These are phyloP conservation scores for Zostera marina DNA, from an alignment of 116 monocot genomes.

Conservation along the genomic window DNA sequence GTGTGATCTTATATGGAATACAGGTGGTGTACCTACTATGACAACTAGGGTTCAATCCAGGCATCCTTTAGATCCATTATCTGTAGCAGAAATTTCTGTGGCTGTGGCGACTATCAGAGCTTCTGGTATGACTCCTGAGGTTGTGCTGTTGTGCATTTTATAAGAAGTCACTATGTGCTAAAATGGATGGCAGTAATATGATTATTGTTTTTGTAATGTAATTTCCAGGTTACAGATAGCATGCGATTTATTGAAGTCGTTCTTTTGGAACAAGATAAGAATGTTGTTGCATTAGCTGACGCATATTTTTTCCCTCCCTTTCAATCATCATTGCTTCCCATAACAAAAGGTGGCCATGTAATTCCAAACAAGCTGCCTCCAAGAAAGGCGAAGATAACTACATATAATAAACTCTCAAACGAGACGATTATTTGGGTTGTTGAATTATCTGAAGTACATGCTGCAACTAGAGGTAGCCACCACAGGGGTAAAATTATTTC, in stretches of 20 bases:
- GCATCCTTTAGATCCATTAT: conserved; percentile 91
- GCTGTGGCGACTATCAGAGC: conserved; percentile 90
- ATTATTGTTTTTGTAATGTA: neutral
- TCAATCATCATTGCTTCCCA: conserved; percentile 84
- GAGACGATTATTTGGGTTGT: conserved; percentile 90
- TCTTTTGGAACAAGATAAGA: conserved; percentile 78
- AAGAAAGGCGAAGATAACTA: conserved; percentile 79
- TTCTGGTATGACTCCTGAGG: conserved; percentile 90
- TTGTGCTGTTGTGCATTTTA: conserved; percentile 28
- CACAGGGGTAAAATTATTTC: conserved; percentile 86
- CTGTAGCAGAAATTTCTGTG: conserved; percentile 92
- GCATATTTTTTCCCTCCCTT: conserved; percentile 98
- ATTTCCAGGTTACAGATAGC: conserved; percentile 69
- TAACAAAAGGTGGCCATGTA: conserved; percentile 66
- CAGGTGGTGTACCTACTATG: conserved; percentile 62
- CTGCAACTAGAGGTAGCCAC: conserved; percentile 90
- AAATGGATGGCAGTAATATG: too few species aligned
- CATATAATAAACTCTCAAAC: conserved; percentile 84
- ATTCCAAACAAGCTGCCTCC: conserved; percentile 83
- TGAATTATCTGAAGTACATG: conserved; percentile 84
- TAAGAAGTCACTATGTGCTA: too few species aligned
- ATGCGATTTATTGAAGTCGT: conserved; percentile 96
- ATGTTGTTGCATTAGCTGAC: conserved; percentile 86
- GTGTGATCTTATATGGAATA: neutral
- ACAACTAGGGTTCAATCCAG: conserved; percentile 68